Evolutionary conservation across 78 protist genomes (phyloP), one percentile per base, ranked within the genome.

Genomic region (Pelomyxa schiedti): DNA sequence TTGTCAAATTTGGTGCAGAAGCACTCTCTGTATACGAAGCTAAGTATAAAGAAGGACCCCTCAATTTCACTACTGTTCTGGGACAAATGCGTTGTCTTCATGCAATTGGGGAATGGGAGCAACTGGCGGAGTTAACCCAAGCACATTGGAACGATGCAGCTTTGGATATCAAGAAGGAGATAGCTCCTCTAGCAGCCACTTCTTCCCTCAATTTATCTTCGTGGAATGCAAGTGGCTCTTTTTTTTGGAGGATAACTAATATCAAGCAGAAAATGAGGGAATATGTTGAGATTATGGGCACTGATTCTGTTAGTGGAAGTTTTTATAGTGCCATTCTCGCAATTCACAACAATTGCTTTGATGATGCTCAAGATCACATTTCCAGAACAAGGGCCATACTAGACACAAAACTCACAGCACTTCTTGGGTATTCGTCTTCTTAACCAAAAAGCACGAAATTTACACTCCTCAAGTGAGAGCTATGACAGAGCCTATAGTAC

Each of bases 31-130:
- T n/a, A 38, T 42, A 77, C 29, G 90, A 88, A 26, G 81, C 86
- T 2, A 32, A 32, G 53, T 35, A 16, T 9, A 67, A 37, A 4
- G 81, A 79, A 6, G 47, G 66, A 6, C 30, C n/a, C n/a, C n/a
- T n/a, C n/a, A n/a, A n/a, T n/a, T n/a, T n/a, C n/a, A n/a, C n/a
- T n/a, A n/a, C n/a, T n/a, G n/a, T 74, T 7, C n/a, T 94, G 8
- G 98, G 99, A 26, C 58, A 83, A 28, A 77, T 94, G 95, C 81
- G 97, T 32, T 95, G 97, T 74, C 82, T 90, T 53, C 66, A 82
- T 40, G 94, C 95, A 26, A 87, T 95, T 9, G 96, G 98, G 36
- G 87, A 92, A 39, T 94, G 90, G 92, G 92, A 86, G 69, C 24
- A 53, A 35, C 72, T 95, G 6, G 32, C 58, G 40, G 9, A 16